Base-by-base conservation (phyloP, 2,329 filamentous ascomycete genomes). In the Ophiostoma sp. region DNA sequence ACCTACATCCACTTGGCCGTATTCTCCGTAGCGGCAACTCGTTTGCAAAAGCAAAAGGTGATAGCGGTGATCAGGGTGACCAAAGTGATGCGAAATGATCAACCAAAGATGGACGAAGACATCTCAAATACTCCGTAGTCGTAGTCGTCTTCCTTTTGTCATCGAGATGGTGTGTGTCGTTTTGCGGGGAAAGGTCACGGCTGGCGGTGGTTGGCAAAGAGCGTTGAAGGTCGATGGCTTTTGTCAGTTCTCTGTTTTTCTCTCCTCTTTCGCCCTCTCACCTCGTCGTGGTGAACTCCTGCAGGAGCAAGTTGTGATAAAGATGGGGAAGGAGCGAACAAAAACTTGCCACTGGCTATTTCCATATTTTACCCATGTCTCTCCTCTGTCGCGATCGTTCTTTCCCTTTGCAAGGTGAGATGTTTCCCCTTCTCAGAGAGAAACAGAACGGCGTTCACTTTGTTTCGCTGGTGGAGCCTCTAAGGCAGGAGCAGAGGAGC, bases 151-250 rank as follows among this genome's bases (percentile, higher is more conserved):
- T 50, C 22, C 12, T n/a, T 8, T 28, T 15, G 2, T 45, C 22
- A 22, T 64, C 61, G n/a, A n/a, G 2, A 22, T 45, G 61, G 61
- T 66, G 61, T 28, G 36, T 64, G 61, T 25, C 12, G 22, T 28
- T 66, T 66, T 42, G 61, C 61, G 61, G 61, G 61, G 61, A 66
- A 61, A 42, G 36, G 36, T 45, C 61, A 45, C 22, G 36, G 33
- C 36, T 66, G n/a, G 61, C 61, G 61, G 33, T 36, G 33, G 61
- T 12, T 17, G n/a, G 19, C 15, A 48, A 4, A 48, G 15, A 17
- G 11, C 4, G 22, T 63, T 28, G 31, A 25, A 2, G 33, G 6
- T 39, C 19, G 33, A 42, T 19, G 42, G 59, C 2, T 28, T 61
- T 28, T 12, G 55, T 25, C n/a, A 25, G 36, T 25, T 42, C 31